Evolutionary conservation across 192 early-diverging fungal species (phyloP).

Genomic region (Backusella circina): DNA sequence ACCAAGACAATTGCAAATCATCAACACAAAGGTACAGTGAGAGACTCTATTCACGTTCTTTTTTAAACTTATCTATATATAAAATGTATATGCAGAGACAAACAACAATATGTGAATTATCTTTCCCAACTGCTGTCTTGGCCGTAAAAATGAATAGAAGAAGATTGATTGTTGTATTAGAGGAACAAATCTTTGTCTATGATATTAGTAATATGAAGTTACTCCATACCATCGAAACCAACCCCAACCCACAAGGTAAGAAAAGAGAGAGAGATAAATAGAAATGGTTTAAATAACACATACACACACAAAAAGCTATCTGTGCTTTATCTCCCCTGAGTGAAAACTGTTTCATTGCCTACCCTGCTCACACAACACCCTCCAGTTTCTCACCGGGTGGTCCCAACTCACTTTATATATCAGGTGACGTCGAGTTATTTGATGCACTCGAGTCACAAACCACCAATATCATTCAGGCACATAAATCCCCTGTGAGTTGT

Average conservation of each 20-base stretch:
- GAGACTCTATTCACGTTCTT: not conserved
- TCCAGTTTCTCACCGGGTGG: constrained; percentile 43
- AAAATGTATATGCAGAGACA: too few species aligned
- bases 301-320: too few species aligned
- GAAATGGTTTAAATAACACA: too few species aligned
- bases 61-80: too few species aligned
- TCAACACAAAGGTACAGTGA: constrained; percentile 87
- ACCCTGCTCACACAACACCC: constrained; percentile 75
- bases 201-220: constrained; percentile 99
- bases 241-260: constrained; percentile 82
- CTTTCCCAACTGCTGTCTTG: constrained; percentile 89
- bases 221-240: constrained; percentile 93
- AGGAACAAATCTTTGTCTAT: constrained; percentile 95
- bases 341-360: constrained; percentile 94
- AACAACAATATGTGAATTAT: constrained; percentile 96
- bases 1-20: constrained; percentile 87
- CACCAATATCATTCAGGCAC: constrained; percentile 92
- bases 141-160: constrained; percentile 95
- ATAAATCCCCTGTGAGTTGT: constrained; percentile 86
- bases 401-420: constrained; percentile 42
- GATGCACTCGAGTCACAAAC: constrained; percentile 86
- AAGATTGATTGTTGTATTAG: constrained; percentile 89
- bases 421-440: constrained; percentile 89
- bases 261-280: not conserved
- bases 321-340: constrained; percentile 89